Percentiles rank a stretch among this genome's conserved stretches.
Evolutionary conservation across 176 grass and related monocot genomes (phyloP).

Genomic region (Zea mays): DNA sequence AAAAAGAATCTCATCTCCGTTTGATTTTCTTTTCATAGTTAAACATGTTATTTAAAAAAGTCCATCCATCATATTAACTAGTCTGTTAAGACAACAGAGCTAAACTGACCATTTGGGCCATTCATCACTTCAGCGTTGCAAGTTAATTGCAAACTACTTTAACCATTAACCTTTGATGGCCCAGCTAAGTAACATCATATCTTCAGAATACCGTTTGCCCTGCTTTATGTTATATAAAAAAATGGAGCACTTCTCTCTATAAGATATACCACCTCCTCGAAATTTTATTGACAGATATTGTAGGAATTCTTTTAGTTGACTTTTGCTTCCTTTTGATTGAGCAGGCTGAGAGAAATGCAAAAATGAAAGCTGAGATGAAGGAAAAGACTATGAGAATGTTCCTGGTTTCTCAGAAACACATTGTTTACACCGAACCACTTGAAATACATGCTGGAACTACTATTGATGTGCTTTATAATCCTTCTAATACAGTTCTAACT

Average conservation of each 20-base stretch:
- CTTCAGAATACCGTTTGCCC: not conserved
- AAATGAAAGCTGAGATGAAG: constrained; percentile 81
- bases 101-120: constrained; percentile 4
- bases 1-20: not conserved
- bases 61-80: constrained; percentile 11
- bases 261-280: not conserved
- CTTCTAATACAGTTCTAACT: constrained; percentile 70
- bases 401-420: constrained; percentile 88
- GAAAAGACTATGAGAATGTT: constrained; percentile 81
- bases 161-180: not conserved
- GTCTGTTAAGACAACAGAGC: not conserved
- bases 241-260: constrained; percentile 12
- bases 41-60: not conserved
- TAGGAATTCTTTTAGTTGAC: constrained; percentile 16
- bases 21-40: constrained; percentile 1
- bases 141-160: constrained; percentile 1
- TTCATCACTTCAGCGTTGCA: constrained; percentile 15
- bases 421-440: constrained; percentile 88
- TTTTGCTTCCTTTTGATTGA: constrained; percentile 29
- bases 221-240: constrained; percentile 16
- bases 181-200: not conserved
- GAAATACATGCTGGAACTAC: constrained; percentile 69
- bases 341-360: constrained; percentile 64
- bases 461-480: constrained; percentile 80
- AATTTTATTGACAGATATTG: constrained; percentile 12